Percentiles rank a stretch among this genome's conserved stretches.
Conservation (phyloP, 139 green algal species). For the Chlamydomonas incerta region DNA sequence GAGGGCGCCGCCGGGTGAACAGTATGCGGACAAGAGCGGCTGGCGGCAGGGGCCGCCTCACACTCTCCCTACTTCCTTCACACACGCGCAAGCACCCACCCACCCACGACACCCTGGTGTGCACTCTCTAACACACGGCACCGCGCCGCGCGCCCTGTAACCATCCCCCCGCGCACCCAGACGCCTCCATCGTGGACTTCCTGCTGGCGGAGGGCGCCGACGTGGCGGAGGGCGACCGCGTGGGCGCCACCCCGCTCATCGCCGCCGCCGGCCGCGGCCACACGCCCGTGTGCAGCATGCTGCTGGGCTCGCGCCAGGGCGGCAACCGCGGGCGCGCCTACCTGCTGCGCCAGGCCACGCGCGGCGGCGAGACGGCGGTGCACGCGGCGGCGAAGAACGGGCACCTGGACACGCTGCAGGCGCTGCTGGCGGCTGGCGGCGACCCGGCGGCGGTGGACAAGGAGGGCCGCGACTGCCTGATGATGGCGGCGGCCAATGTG, state of each 20-base stretch:
- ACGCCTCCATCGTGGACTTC: slow-evolving; percentile 19
- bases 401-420: slow-evolving; percentile 42
- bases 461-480: slow-evolving; percentile 29
- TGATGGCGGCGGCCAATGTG: slow-evolving; percentile 44
- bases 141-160: no score
- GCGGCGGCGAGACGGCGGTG: slow-evolving; percentile 42
- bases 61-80: no score
- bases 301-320: slow-evolving; percentile 46
- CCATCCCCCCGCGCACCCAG: background rate
- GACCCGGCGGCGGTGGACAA: background rate
- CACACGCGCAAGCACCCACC: no score
- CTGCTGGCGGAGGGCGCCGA: slow-evolving; percentile 35
- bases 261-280: slow-evolving; percentile 12
- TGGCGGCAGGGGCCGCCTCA: no score
- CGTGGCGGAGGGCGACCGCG: slow-evolving; percentile 13
- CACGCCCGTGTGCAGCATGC: slow-evolving; percentile 28
- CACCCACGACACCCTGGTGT: no score
- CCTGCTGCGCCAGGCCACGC: slow-evolving; percentile 41
- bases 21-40: no score
- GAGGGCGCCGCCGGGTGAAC: background rate
- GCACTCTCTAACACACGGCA: no score
- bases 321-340: slow-evolving; percentile 32
- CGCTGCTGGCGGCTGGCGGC: slow-evolving; percentile 34
- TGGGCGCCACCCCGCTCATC: slow-evolving; percentile 48
- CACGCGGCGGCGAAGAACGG: slow-evolving; percentile 53